These are phyloP conservation scores for Talaromyces wortmannii DNA, from an alignment of 495 filamentous ascomycete genomes.

Conservation along the genomic window DNA sequence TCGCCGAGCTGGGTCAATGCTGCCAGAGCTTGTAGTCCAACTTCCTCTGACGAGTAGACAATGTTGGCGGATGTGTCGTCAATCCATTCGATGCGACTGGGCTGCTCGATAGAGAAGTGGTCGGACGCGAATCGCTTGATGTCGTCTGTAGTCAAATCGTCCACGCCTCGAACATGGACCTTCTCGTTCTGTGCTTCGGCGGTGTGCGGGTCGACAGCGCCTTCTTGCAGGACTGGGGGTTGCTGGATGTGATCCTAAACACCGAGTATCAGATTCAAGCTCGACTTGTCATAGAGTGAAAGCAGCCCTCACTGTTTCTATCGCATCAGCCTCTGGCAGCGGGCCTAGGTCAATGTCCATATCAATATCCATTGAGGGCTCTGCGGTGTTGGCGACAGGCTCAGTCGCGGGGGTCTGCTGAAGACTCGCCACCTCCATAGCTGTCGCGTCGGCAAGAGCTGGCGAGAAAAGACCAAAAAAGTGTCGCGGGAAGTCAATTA, in stretches of 20 bases:
- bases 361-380: conserved; percentile 64
- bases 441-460: background rate
- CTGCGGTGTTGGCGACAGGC: conserved; percentile 13
- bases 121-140: conserved; percentile 63
- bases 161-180: conserved; percentile 75
- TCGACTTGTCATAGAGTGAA: background rate
- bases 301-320: conserved; percentile 23
- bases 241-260: conserved; percentile 13
- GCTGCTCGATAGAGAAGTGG: conserved; percentile 48
- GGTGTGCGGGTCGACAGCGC: conserved; percentile 15
- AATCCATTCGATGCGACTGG: conserved; percentile 80
- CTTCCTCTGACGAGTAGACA: conserved; percentile 61
- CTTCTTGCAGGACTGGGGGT: conserved; percentile 10
- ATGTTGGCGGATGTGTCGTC: conserved; percentile 89
- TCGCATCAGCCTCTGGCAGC: conserved; percentile 31
- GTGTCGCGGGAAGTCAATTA: background rate
- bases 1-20: conserved; percentile 45
- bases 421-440: conserved; percentile 14
- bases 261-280: too few relatives aligned
- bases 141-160: conserved; percentile 70
- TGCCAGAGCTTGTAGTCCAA: conserved; percentile 65
- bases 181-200: conserved; percentile 47
- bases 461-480: background rate
- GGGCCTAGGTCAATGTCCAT: conserved; percentile 64
- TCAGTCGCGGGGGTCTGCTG: conserved; percentile 8